Evolutionary conservation across 2,329 filamentous ascomycete species (phyloP).

Genomic region (Pseudocercospora ulei): DNA sequence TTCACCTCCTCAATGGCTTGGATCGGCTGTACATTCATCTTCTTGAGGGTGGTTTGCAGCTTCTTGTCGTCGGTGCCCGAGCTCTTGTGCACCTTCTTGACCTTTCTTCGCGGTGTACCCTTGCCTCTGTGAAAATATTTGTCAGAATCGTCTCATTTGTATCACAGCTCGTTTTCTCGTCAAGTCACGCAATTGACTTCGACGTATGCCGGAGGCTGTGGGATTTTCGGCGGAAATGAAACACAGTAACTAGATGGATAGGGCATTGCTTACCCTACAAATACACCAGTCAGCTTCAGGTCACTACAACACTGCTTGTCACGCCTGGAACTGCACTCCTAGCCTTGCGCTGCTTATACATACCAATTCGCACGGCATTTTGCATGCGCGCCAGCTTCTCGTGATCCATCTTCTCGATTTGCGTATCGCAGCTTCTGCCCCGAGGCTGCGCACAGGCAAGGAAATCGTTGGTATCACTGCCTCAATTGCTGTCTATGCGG

Average conservation of each 20-base stretch:
- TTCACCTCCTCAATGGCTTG: slow-evolving; percentile 99
- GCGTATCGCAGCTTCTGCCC: slow-evolving; percentile 10
- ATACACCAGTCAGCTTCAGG: slow-evolving; percentile 23
- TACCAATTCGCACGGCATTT: slow-evolving; percentile 61
- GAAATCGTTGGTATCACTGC: slow-evolving; percentile 13
- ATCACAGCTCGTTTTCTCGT: neutral
- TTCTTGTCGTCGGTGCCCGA: slow-evolving; percentile 98
- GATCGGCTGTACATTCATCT: slow-evolving; percentile 99
- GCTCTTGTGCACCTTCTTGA: slow-evolving; percentile 93
- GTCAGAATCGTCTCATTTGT: slow-evolving; percentile 19
- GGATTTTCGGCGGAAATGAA: slow-evolving; percentile 1
- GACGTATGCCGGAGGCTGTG: neutral
- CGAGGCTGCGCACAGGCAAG: slow-evolving; percentile 9
- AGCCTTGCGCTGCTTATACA: slow-evolving; percentile 29
- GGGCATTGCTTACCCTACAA: slow-evolving; percentile 31
- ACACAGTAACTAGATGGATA: neutral
- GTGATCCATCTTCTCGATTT: slow-evolving; percentile 49
- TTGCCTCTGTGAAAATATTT: slow-evolving; percentile 59
- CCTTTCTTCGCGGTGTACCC: slow-evolving; percentile 93
- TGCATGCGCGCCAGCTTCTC: slow-evolving; percentile 59
- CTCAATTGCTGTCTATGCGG: slow-evolving; percentile 20
- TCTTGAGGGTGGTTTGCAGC: slow-evolving; percentile 93
- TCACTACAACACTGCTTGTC: neutral
- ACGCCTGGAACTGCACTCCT: neutral
- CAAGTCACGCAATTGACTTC: neutral